Percentiles rank a stretch among this genome's conserved stretches.
Conservation (phyloP, 2,329 filamentous ascomycete genomes). For the Ascocoryne sarcoides region DNA sequence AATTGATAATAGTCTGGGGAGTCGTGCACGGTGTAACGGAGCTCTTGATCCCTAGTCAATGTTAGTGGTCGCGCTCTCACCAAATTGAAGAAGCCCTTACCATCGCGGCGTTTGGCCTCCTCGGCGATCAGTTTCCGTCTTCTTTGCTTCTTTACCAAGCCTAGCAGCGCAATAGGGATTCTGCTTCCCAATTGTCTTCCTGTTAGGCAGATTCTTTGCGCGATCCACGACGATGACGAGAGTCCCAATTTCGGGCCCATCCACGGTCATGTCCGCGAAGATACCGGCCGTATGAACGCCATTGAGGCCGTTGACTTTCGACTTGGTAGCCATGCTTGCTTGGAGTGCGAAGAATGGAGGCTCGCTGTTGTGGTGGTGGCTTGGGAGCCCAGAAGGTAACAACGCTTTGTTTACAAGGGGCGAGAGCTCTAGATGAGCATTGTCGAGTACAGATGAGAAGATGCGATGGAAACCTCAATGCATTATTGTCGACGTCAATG, state of each 20-base stretch:
- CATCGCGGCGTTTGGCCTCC: slow-evolving; percentile 94
- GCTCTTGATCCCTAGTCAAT: slow-evolving; percentile 77
- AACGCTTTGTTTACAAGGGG: slow-evolving; percentile 1
- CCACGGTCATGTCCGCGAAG: slow-evolving; percentile 86
- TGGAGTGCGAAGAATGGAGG: slow-evolving; percentile 1
- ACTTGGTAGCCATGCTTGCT: slow-evolving; percentile 40
- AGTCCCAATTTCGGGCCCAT: slow-evolving; percentile 89
- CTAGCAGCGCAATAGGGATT: slow-evolving; percentile 94
- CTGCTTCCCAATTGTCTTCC: slow-evolving; percentile 97
- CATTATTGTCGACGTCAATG: not conserved
- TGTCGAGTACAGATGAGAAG: not conserved
- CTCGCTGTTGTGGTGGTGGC: not conserved
- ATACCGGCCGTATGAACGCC: slow-evolving; percentile 81
- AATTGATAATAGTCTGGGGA: slow-evolving; percentile 93
- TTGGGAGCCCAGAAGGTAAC: not conserved
- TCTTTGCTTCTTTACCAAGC: slow-evolving; percentile 93
- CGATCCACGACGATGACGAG: slow-evolving; percentile 87
- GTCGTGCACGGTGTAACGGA: slow-evolving; percentile 92
- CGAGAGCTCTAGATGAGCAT: not conserved
- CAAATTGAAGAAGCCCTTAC: slow-evolving; percentile 43
- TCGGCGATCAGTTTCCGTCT: slow-evolving; percentile 87
- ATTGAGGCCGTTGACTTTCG: slow-evolving; percentile 47
- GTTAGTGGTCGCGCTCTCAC: not conserved
- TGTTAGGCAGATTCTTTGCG: slow-evolving; percentile 93
- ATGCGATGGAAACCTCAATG: not conserved